A percentile compares a stretch with the other conserved stretches of the same genome.
These are phyloP conservation scores for Ustilago bromivora DNA, from an alignment of 1,284 basidiomycete species.

Conservation along the genomic window DNA sequence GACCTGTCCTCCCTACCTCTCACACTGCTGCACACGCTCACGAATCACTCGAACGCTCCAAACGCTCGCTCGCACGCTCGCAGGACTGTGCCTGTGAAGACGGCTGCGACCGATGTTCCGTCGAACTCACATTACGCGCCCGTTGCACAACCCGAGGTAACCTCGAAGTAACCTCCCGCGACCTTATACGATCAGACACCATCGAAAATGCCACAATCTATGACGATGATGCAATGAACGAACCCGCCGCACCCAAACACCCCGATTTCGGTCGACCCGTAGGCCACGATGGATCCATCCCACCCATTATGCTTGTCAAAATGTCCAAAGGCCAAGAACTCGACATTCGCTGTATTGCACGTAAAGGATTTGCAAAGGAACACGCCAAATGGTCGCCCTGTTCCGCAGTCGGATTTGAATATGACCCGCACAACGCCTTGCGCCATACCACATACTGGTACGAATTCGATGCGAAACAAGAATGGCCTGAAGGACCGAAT, in stretches of 20 bases:
- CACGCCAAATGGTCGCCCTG: conserved; percentile 99
- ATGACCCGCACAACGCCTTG: conserved; percentile 97
- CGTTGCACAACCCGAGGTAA: conserved; percentile 75
- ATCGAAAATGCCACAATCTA: conserved; percentile 50
- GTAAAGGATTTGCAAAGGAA: conserved; percentile 98
- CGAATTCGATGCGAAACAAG: conserved; percentile 73
- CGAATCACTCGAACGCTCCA: not conserved
- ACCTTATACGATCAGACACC: conserved; percentile 60
- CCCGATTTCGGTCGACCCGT: conserved; percentile 86
- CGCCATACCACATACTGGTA: conserved; percentile 97
- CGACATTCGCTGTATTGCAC: conserved; percentile 86
- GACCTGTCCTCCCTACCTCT: not conserved
- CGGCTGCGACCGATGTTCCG: conserved; percentile 83
- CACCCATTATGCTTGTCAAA: conserved; percentile 83
- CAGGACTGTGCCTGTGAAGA: conserved; percentile 87
- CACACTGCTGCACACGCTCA: not conserved
- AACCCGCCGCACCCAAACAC: conserved; percentile 63
- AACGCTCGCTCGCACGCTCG: not conserved
- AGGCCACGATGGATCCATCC: conserved; percentile 75
- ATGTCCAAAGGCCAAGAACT: conserved; percentile 94
- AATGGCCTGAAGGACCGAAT: conserved; percentile 66
- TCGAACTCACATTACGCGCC: conserved; percentile 80
- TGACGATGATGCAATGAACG: conserved; percentile 55
- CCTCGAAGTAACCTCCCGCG: conserved; percentile 81
- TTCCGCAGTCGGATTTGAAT: conserved; percentile 94